Evolutionary conservation across 139 green algal species (phyloP).

Genomic region (Pseudopediastrum boryanum): DNA sequence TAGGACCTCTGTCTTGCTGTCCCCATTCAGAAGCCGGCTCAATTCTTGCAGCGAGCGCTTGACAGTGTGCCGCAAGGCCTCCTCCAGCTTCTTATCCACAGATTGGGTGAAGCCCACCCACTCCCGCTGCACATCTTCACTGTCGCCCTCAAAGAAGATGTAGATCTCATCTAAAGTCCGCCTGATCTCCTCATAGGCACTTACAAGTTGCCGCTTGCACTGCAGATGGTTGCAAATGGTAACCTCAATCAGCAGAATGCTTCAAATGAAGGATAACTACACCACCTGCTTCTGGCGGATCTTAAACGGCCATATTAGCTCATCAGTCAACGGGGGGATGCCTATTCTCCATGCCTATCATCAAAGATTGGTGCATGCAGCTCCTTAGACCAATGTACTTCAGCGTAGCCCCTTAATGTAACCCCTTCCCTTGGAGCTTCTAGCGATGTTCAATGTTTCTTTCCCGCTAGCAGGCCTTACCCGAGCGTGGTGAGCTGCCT

Average conservation of each 20-base stretch:
- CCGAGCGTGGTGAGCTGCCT: slow-evolving; percentile 67
- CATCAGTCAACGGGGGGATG: too few species aligned
- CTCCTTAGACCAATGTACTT: too few species aligned
- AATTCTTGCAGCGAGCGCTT: slow-evolving; percentile 84
- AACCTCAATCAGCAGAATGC: background rate
- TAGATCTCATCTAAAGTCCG: slow-evolving; percentile 62
- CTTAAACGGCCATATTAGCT: too few species aligned
- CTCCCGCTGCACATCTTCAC: slow-evolving; percentile 86
- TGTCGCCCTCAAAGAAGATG: slow-evolving; percentile 78
- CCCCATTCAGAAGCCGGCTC: slow-evolving; percentile 80
- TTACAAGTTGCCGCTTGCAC: slow-evolving; percentile 53
- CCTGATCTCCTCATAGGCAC: slow-evolving; percentile 60
- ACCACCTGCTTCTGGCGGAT: background rate
- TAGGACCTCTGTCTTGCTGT: slow-evolving; percentile 79
- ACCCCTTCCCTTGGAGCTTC: too few species aligned
- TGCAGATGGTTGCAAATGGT: slow-evolving; percentile 20
- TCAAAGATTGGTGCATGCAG: too few species aligned
- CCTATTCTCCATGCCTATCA: too few species aligned
- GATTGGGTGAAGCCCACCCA: slow-evolving; percentile 83
- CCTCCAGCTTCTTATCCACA: slow-evolving; percentile 84
- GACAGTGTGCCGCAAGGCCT: slow-evolving; percentile 76
- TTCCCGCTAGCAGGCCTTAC: slow-evolving; percentile 29
- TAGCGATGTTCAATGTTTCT: too few species aligned
- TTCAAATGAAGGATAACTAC: background rate
- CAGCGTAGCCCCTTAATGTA: too few species aligned